Base-by-base conservation (phyloP, 2,329 filamentous ascomycete genomes). In the Pseudofabraea citricarpa region DNA sequence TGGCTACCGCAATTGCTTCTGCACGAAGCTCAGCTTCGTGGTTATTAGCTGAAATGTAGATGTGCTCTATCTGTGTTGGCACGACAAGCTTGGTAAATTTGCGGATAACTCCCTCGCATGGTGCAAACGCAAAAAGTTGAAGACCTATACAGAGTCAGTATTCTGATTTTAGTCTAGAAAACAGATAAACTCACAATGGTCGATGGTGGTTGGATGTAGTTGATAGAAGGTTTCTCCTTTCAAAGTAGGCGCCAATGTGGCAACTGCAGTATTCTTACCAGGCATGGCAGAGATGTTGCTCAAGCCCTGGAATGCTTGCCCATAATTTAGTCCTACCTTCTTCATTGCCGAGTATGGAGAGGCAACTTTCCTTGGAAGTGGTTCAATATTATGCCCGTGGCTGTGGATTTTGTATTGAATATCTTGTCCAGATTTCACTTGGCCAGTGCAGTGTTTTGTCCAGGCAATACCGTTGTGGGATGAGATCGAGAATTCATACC, bases 251-350 rank as follows among this genome's bases (percentile, higher is more conserved):
- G 15, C 31, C 20, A 37, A 36, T n/a, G 8, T 18, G 12, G 33
- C 20, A 16, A 18, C 16, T 35, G 36, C 31, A 18, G 13, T 19
- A 16, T 33, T 24, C 18, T 24, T 13, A 41, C 36, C 27, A 43
- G 41, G 32, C 35, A 20, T 23, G 20, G n/a, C 12, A 29, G 21
- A 53, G 48, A 19, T 23, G n/a, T 41, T 21, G 18, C 41, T 36
- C 18, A 55, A 43, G 5, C 44, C 43, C 41, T 52, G 50, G 33
- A 56, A 58, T 10, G 20, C n/a, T 3, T 47, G 33, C 8, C 56
- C 50, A 19, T 55, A 53, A 22, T 49, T 48, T 3, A 53, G 19
- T 3, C 55, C 55, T 10, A 49, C 36, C 31, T 47, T 47, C 5
- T 35, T 40, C 45, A 56, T 41, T 7, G 41, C 44, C 19, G 44